Percentiles rank a stretch among this genome's conserved stretches.
Evolutionary conservation across 2,329 filamentous ascomycete genomes (phyloP).

Genomic region (Colletotrichum endophyticum): DNA sequence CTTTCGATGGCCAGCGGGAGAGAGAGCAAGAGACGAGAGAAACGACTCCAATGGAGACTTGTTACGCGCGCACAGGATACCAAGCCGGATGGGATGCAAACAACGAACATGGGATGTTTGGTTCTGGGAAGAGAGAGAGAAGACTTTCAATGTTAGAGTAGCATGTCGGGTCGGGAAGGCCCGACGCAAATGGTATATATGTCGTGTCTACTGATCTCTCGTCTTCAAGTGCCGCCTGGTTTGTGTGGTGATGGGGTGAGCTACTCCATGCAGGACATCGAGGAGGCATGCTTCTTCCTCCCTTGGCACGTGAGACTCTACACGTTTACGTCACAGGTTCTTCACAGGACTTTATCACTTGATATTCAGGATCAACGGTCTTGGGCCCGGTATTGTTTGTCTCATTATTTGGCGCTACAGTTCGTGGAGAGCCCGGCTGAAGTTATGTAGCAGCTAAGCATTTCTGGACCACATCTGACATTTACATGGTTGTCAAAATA

Average conservation of each 20-base stretch:
- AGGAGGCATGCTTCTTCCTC: not conserved
- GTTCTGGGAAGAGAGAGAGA: not conserved
- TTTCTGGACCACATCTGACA: not conserved
- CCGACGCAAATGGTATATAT: conserved; percentile 16
- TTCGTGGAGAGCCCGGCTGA: not conserved
- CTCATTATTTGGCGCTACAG: not conserved
- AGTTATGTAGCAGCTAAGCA: not conserved
- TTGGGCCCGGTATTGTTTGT: not conserved
- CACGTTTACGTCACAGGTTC: not conserved
- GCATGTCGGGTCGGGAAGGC: not conserved
- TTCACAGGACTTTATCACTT: not conserved
- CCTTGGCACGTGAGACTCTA: not conserved
- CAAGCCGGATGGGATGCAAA: not conserved
- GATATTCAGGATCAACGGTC: not conserved
- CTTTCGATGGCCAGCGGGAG: not conserved
- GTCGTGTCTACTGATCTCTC: not conserved
- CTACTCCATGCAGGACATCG: not conserved
- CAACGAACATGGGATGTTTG: not conserved
- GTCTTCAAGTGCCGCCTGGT: not conserved
- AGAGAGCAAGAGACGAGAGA: not conserved
- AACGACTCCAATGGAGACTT: not conserved
- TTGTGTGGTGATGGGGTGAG: not conserved
- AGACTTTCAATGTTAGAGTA: not conserved
- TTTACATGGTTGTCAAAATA: not conserved
- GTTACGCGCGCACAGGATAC: not conserved